These are phyloP conservation scores for Serendipita sp. DNA, from an alignment of 768 basidiomycete species.

Conservation along the genomic window DNA sequence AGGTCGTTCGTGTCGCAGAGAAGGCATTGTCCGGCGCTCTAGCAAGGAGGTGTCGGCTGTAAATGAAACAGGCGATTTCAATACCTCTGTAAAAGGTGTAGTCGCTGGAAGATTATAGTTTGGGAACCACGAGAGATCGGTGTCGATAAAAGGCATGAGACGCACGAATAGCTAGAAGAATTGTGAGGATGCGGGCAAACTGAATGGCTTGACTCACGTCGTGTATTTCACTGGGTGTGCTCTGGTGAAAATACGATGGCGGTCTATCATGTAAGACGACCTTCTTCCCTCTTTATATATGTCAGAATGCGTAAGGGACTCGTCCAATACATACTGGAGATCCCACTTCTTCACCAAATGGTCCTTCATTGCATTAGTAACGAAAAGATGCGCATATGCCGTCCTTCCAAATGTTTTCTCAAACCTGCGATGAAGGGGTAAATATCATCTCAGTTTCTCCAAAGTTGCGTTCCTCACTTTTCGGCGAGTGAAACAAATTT, in stretches of 20 bases:
- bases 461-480: conserved; percentile 32
- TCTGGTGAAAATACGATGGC: conserved; percentile 63
- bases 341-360: conserved; percentile 55
- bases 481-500: conserved; percentile 56
- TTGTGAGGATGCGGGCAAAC: neutral
- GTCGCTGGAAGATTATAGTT: conserved; percentile 35
- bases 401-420: conserved; percentile 61
- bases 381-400: conserved; percentile 85
- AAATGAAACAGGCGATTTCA: neutral
- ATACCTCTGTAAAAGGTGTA: conserved; percentile 40
- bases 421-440: conserved; percentile 36
- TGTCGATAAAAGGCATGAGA: neutral
- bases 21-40: conserved; percentile 22
- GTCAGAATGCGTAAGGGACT: neutral
- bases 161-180: conserved; percentile 20
- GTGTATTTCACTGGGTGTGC: conserved; percentile 54
- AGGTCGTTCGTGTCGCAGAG: conserved; percentile 53
- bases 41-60: conserved; percentile 10
- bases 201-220: conserved; percentile 32
- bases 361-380: conserved; percentile 74
- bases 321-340: conserved; percentile 39
- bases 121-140: conserved; percentile 31
- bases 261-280: conserved; percentile 80
- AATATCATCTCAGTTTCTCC: neutral
- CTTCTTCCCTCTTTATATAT: conserved; percentile 47